phyloP scores from a whole-genome alignment of 2,329 filamentous ascomycete species.

The Pseudogymnoascus sp. region DNA sequence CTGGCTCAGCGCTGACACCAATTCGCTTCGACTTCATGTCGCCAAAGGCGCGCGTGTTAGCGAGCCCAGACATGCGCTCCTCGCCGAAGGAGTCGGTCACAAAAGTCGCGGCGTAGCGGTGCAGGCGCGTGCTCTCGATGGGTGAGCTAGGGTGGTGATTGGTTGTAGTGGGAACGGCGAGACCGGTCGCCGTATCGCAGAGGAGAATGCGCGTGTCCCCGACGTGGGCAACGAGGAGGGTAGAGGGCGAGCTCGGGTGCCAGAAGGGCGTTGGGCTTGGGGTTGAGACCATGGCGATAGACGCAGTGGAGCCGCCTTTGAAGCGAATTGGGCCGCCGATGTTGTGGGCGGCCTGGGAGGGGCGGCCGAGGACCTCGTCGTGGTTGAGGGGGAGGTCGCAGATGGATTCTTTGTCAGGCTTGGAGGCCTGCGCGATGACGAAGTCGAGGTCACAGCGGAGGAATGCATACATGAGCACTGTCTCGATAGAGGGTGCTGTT shows the following conservation, averaged over 20 bases:
- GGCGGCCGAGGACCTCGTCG: slow-evolving; percentile 69
- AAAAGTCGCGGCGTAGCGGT: slow-evolving; percentile 77
- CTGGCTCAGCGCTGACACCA: slow-evolving; percentile 88
- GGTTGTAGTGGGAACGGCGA: slow-evolving; percentile 71
- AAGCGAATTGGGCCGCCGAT: slow-evolving; percentile 75
- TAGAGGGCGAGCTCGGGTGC: slow-evolving; percentile 80
- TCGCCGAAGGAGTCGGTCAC: slow-evolving; percentile 96
- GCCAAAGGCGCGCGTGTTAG: slow-evolving; percentile 89
- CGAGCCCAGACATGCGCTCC: slow-evolving; percentile 85
- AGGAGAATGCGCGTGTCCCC: slow-evolving; percentile 88
- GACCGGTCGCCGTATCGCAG: slow-evolving; percentile 76
- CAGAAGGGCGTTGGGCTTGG: slow-evolving; percentile 89
- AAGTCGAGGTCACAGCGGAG: slow-evolving; percentile 92
- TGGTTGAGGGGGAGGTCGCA: slow-evolving; percentile 74
- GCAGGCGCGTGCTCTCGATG: slow-evolving; percentile 70
- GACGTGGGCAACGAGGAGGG: slow-evolving; percentile 79
- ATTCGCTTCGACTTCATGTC: slow-evolving; percentile 88
- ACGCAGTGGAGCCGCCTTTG: slow-evolving; percentile 88
- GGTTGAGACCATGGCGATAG: slow-evolving; percentile 82
- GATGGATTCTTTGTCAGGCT: slow-evolving; percentile 64
- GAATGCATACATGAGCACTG: slow-evolving; percentile 84
- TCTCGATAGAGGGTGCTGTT: slow-evolving; percentile 51
- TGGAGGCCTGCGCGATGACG: slow-evolving; percentile 76
- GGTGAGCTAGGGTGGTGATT: slow-evolving; percentile 91
- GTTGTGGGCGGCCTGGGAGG: slow-evolving; percentile 42